A percentile compares a stretch with the other conserved stretches of the same genome.
phyloP scores from a whole-genome alignment of 2,329 filamentous ascomycete genomes.

The Pseudopyricularia javanii region DNA sequence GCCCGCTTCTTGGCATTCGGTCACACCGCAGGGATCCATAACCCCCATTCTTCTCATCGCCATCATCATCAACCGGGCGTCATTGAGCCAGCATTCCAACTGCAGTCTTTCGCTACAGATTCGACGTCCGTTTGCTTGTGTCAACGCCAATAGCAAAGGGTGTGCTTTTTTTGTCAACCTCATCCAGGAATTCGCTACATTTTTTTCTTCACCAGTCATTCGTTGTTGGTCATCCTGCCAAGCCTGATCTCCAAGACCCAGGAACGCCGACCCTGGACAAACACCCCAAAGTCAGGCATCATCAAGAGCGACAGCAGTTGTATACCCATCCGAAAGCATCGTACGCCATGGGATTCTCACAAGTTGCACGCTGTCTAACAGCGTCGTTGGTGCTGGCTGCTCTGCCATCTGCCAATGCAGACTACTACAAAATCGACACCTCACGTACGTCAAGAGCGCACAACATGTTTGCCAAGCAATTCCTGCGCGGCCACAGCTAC shows the following conservation, averaged over 20 bases:
- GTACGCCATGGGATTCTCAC: not conserved
- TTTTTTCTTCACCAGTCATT: too few relatives aligned
- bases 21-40: too few relatives aligned
- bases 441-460: not conserved
- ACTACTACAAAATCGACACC: constrained; percentile 1
- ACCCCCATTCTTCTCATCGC: not conserved
- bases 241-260: too few relatives aligned
- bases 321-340: not conserved
- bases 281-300: too few relatives aligned
- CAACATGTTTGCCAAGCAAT: not conserved
- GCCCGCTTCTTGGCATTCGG: too few relatives aligned
- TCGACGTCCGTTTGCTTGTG: not conserved
- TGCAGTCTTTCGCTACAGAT: constrained; percentile 1
- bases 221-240: too few relatives aligned
- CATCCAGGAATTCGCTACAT: not conserved
- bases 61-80: not conserved
- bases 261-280: too few relatives aligned
- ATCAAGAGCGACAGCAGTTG: not conserved
- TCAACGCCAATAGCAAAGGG: too few relatives aligned
- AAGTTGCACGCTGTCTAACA: not conserved
- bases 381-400: not conserved
- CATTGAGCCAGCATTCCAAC: constrained; percentile 1
- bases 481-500: not conserved
- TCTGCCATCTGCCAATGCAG: not conserved
- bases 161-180: not conserved